Evolutionary conservation across 2,329 filamentous ascomycete species (phyloP), one percentile per base, ranked within the genome.

Genomic region (Nemania serpens): DNA sequence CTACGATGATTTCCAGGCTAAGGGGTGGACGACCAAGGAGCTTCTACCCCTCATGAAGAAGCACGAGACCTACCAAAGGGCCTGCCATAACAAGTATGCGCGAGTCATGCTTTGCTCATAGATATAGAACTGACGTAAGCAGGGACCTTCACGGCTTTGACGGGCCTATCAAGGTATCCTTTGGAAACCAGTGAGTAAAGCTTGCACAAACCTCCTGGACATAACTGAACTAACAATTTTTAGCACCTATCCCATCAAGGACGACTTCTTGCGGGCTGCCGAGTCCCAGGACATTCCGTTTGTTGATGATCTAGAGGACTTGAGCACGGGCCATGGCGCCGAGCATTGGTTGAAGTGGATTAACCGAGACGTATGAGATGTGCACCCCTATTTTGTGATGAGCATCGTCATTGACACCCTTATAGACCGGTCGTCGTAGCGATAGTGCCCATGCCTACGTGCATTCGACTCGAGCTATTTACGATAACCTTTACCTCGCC

Each of bases 281-380:
- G 89, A 92, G 69, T 88, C 87, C 0, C 89, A 91, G 71, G 90
- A 86, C 18, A 91, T 93, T 60, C 90, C 78, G 0, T 81, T 85
- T 12, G 91, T 90, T 12, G 90, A 93, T 71, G 90, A 93, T 71
- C 80, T 91, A 3, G 87, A 93, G 73, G 90, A 93, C 69, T 77
- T 93, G 54, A 78, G 77, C 29, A 90, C 88, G 1, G 88, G 77
- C 13, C 85, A 88, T 61, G 90, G 90, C 64, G 90, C 89, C 47
- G 89, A 93, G 76, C 90, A 93, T 66, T 93, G 90, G 90, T 78
- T 93, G 58, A 93, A 93, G 76, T 93, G 90, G 90, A 93, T 93
- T 75, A 93, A 93, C 70, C 83, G 85, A 61, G 85, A 85, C 67
- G 79, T 80, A 68, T 70, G 78, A 17, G 22, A 39, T 34, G 17